Evolutionary conservation across 768 basidiomycete species (phyloP).

Genomic region (Lanmaoa pseudosensibilis): DNA sequence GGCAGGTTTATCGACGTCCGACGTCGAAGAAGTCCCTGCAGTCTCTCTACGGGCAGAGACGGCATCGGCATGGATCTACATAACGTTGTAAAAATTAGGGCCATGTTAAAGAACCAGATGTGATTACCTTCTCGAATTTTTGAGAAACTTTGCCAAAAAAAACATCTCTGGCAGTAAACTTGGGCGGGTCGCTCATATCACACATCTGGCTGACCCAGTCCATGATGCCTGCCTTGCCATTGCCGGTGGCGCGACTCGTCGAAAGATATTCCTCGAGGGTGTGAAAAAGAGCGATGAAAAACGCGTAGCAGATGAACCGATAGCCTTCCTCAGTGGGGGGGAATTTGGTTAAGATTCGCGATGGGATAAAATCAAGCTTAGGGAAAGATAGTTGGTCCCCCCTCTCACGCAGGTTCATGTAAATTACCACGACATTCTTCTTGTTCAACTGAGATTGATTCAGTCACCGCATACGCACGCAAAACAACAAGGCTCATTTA

Average conservation of each 20-base stretch:
- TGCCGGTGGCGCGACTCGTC: not conserved
- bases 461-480: not conserved
- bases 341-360: conserved; percentile 11
- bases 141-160: not conserved
- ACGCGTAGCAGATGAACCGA: conserved; percentile 1
- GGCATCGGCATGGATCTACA: not conserved
- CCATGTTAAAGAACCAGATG: too few relatives aligned
- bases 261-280: not conserved
- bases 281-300: conserved; percentile 18
- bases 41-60: too few relatives aligned
- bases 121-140: not conserved
- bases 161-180: not conserved
- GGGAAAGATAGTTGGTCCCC: conserved; percentile 14
- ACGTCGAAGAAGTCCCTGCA: not conserved
- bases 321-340: not conserved
- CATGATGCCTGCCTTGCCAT: not conserved
- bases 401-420: conserved; percentile 13
- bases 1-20: not conserved
- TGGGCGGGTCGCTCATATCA: not conserved
- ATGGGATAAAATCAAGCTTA: conserved; percentile 11
- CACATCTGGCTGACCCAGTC: conserved; percentile 6
- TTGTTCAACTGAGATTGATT: not conserved
- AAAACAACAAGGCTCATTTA: not conserved
- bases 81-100: too few relatives aligned
- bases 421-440: conserved; percentile 9